These are phyloP conservation scores for Chiua sp. DNA, from an alignment of 1,284 basidiomycete species.

Conservation along the genomic window DNA sequence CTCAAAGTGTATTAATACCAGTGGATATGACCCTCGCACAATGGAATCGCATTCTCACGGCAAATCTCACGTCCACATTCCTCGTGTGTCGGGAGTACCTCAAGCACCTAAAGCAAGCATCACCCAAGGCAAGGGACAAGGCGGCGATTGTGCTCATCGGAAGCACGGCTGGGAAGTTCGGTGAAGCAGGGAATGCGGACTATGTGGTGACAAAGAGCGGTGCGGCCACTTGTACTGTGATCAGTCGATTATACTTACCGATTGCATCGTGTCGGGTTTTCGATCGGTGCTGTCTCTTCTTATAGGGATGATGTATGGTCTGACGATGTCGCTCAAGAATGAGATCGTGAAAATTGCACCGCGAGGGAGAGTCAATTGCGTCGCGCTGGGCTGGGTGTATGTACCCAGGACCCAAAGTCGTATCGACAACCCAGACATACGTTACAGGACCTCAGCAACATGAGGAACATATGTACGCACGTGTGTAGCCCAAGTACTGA, in stretches of 20 bases:
- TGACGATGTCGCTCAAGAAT: constrained; percentile 73
- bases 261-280: not conserved
- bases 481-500: not conserved
- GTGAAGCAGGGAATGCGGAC: constrained; percentile 69
- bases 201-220: constrained; percentile 65
- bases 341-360: constrained; percentile 80
- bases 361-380: constrained; percentile 66
- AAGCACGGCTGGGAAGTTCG: constrained; percentile 74
- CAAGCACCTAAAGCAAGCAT: constrained; percentile 48
- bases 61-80: constrained; percentile 72
- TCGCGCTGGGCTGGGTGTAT: constrained; percentile 74
- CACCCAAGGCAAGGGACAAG: constrained; percentile 49
- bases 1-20: constrained; percentile 39
- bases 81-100: constrained; percentile 68
- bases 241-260: constrained; percentile 19
- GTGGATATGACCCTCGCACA: constrained; percentile 65
- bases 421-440: constrained; percentile 47
- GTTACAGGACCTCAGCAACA: constrained; percentile 69
- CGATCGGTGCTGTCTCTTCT: not conserved
- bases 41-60: constrained; percentile 65
- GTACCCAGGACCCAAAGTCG: constrained; percentile 62
- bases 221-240: constrained; percentile 28
- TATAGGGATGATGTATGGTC: constrained; percentile 73
- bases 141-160: constrained; percentile 70
- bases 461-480: constrained; percentile 38